Base-by-base conservation (phyloP, 2,329 filamentous ascomycete species). In the Exserohilum rostratum region DNA sequence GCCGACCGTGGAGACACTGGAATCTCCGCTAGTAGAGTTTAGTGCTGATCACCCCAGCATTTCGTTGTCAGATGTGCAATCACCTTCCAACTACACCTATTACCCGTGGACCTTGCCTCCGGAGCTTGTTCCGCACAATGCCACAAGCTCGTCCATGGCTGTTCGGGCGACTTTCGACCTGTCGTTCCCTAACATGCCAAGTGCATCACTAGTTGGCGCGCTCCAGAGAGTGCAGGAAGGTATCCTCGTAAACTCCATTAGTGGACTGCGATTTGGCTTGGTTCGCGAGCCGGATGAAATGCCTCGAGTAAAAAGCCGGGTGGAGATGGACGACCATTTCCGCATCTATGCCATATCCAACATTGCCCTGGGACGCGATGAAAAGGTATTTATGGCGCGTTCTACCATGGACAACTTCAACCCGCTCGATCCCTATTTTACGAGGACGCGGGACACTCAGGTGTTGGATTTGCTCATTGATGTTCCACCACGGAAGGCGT, bases 101-200 rank as follows among this genome's bases (percentile, higher is more conserved):
- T 98, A 92, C 68, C 95, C 95, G 0, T 98, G 93, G 93, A 98
- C 95, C 0, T 79, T 99, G 0, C 93, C 95, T 0, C 79, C 81
- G 1, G 82, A 85, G 22, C 81, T 96, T 64, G 82, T 97, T 2
- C 91, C 93, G 0, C 76, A 79, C 9, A 86, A 96, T 66, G 93
- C 90, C 0, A 88, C 83, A n/a, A 96, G 91, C 63, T 83, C 88
- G 4, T 85, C 84, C 11, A 87, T 96, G 61, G 82, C 86, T 5
- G 81, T 87, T 52, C 88, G 89, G 15, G 82, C 88, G 9, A 89
- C 91, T 2, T 87, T 95, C 48, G 87, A 88, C 49, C 81, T 89
- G 3, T 85, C 86, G 0, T 89, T 89, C 66, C 86, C 86, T 9
- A 79, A 81, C 37, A 72, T 85, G 34, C 79, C 80, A 9, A 82